Base-by-base conservation (phyloP, 2,329 filamentous ascomycete genomes). In the Onygena corvina region DNA sequence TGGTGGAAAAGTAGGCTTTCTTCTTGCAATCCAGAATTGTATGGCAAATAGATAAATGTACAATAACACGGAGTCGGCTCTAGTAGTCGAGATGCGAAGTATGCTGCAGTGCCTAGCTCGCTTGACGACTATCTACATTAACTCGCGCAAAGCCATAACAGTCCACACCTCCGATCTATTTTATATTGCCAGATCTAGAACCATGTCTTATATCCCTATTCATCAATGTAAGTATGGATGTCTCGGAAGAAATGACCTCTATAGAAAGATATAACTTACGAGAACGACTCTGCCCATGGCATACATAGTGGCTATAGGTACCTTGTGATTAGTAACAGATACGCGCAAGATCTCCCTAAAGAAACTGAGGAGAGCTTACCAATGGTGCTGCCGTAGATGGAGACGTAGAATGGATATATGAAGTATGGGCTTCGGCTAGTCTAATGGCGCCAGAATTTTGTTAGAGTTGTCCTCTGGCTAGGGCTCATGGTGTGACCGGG, bases 131-230 rank as follows among this genome's bases (percentile, higher is more conserved):
- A 42, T 25, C 14, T 42, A 42, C 38, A 42, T 25, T 23, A 42
- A 27, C 27, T 27, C 38, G 27, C 21, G 12, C 27, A 25, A 27
- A 42, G 38, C n/a, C 23, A 27, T 7, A 14, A 42, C 38, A 23
- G 3, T 21, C 21, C 21, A n/a, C n/a, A n/a, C 38, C 21, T n/a
- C 27, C 12, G 27, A 21, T n/a, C 21, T 23, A 42, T n/a, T 42
- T 42, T 25, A 14, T 9, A 11, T 11, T 42, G 38, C 9, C 11
- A n/a, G 14, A 27, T n/a, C 23, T 25, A 61, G 57, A 65, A 76
- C 74, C 76, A 80, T 52, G 79, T 81, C 76, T 81, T 83, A 70
- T 82, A 73, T 62, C 79, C 79, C 76, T 71, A 45, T 61, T 54
- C 7, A 47, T 45, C 47, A 25, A 34, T 48, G 33, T 48, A 45